These are phyloP conservation scores for Ormosia emarginata DNA, from an alignment of 306 rosid species.

Conservation along the genomic window DNA sequence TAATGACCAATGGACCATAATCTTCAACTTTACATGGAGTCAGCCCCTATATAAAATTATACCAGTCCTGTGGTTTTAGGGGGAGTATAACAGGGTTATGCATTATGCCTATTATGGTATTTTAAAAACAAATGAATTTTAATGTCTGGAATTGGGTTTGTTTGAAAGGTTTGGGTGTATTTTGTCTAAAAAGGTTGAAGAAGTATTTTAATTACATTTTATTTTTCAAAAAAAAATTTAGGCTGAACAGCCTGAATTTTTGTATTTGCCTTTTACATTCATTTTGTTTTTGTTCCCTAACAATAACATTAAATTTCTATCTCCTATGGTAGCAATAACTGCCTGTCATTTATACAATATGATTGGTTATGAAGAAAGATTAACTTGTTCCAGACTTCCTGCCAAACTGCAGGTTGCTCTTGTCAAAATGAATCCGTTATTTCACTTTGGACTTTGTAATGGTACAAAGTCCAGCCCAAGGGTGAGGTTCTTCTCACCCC, in stretches of 20 bases:
- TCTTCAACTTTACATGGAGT: background rate
- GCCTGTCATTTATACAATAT: background rate
- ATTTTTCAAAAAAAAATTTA: background rate
- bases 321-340: background rate
- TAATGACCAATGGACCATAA: background rate
- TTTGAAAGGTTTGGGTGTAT: background rate
- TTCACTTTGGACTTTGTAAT: conserved; percentile 85
- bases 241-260: background rate
- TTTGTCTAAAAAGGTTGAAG: too few relatives aligned
- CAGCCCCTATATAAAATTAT: background rate
- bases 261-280: background rate
- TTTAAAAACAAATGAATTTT: background rate
- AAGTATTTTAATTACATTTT: background rate
- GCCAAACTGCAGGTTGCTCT: conserved; percentile 54
- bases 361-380: background rate
- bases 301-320: background rate
- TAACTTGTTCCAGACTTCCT: conserved; percentile 20
- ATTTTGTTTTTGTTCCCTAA: background rate
- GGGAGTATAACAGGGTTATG: background rate
- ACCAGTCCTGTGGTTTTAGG: background rate
- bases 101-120: background rate
- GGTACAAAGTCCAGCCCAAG: conserved; percentile 87
- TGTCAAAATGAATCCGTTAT: conserved; percentile 66
- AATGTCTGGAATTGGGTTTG: background rate
- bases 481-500: conserved; percentile 67